Percentiles rank a stretch among this genome's conserved stretches.
Evolutionary conservation across 305 asterid species (phyloP).

Genomic region (Caryopteris hybrid): DNA sequence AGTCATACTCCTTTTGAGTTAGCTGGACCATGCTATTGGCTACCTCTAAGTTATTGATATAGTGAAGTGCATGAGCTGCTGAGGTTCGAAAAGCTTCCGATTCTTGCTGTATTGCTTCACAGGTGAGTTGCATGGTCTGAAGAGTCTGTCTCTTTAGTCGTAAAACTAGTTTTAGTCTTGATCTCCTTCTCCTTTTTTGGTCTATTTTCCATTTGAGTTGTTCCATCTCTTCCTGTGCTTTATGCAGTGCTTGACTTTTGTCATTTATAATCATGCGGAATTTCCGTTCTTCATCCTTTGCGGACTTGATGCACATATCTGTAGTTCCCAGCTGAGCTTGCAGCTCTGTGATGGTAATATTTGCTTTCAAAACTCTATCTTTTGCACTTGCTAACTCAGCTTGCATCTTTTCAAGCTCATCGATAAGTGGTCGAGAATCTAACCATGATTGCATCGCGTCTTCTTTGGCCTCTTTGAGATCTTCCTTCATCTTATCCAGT

Average conservation of each 20-base stretch:
- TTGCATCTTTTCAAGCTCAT: constrained; percentile 55
- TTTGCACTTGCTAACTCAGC: constrained; percentile 34
- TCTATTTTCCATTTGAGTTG: constrained; percentile 35
- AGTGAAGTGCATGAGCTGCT: constrained; percentile 38
- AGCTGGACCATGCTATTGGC: constrained; percentile 26
- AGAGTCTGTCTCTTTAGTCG: constrained; percentile 46
- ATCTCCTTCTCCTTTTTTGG: constrained; percentile 34
- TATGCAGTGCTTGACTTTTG: constrained; percentile 36
- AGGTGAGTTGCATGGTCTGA: constrained; percentile 45
- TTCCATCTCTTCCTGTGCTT: constrained; percentile 43
- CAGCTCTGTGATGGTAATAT: constrained; percentile 25
- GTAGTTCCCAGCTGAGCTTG: constrained; percentile 40
- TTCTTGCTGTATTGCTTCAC: constrained; percentile 39
- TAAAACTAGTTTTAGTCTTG: constrained; percentile 34
- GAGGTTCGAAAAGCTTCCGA: constrained; percentile 45
- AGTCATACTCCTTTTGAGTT: constrained; percentile 35
- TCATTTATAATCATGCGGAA: constrained; percentile 21
- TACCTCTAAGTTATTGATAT: constrained; percentile 25
- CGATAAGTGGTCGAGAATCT: constrained; percentile 60
- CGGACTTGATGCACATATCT: constrained; percentile 29
- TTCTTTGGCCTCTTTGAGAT: constrained; percentile 57
- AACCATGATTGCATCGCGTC: constrained; percentile 60
- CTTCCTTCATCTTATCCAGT: constrained; percentile 33
- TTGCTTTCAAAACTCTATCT: constrained; percentile 22
- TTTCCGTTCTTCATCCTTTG: constrained; percentile 42